Percentiles rank a stretch among this genome's conserved stretches.
phyloP scores from a whole-genome alignment of 116 monocot genomes.

The Zostera marina region DNA sequence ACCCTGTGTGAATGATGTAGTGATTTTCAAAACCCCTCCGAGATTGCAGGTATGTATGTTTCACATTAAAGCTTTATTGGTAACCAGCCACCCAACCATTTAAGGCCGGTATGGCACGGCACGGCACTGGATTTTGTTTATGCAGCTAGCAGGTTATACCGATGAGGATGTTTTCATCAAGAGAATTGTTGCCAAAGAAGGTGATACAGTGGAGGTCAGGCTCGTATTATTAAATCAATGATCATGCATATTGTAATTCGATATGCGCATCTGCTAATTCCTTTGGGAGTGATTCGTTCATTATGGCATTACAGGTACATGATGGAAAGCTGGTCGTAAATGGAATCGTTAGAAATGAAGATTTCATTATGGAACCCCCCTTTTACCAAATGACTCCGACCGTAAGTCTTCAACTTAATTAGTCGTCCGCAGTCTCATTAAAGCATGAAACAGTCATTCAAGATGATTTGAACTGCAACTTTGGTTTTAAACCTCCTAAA shows the following conservation, averaged over 20 bases:
- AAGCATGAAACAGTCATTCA: neutral
- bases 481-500: neutral
- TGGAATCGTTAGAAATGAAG: constrained; percentile 60
- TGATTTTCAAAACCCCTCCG: constrained; percentile 98
- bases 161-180: constrained; percentile 92
- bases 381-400: constrained; percentile 76
- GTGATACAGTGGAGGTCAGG: constrained; percentile 88
- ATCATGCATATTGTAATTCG: neutral
- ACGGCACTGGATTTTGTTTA: neutral
- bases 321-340: constrained; percentile 93
- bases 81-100: neutral
- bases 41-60: constrained; percentile 63
- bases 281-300: neutral
- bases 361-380: constrained; percentile 83
- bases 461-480: neutral
- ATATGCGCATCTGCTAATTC: too few species aligned
- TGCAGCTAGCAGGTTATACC: constrained; percentile 76
- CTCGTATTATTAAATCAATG: neutral
- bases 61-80: neutral
- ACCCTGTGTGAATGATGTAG: constrained; percentile 90
- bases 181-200: constrained; percentile 78
- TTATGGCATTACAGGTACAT: constrained; percentile 44
- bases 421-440: neutral
- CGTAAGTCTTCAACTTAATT: constrained; percentile 26
- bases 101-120: neutral